Evolutionary conservation across 2,329 filamentous ascomycete species (phyloP), one percentile per base, ranked within the genome.

Genomic region (Didymella pomorum): DNA sequence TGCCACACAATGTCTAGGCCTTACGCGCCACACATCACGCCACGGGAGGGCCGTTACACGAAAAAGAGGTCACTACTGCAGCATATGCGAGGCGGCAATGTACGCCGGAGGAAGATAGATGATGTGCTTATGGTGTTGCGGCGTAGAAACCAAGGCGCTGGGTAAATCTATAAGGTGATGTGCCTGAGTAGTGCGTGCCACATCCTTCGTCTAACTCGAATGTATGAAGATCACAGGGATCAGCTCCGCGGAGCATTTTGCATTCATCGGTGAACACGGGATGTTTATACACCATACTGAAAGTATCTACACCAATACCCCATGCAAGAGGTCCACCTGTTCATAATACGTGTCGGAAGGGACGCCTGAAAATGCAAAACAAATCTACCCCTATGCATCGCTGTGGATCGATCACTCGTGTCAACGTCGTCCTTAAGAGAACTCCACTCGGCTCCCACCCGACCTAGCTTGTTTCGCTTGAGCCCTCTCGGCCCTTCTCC

Each of bases 391-490:
- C 9, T 44, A 54, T 54, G 39, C 50, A 50, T 18, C 29, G 26
- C 29, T 51, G 4, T 10, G 28, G 16, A 23, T 26, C 9, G 5
- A 18, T 16, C 28, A n/a, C 23, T 16, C 25, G 14, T 16, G 25
- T 41, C 31, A 16, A 28, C 29, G 49, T 46, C 29, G 44, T 56
- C 55, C 52, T 74, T 65, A 78, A 60, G 73, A 76, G 53, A 78
- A 78, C 58, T 78, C 76, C 23, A 79, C 76, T 26, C 75, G 70
- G 51, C 72, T 76, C n/a, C 76, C 74, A 28, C 75, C 71, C 47
- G 62, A 45, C 37, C 69, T 67, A 29, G 72, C 74, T 48, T 71
- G 70, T 61, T 76, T 75, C 25, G 74, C 76, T 52, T 78, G 75
- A 9, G 76, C 76, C 56, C 76, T 60, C 63, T 78, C 76, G 16